Base-by-base conservation (phyloP, 108 stramenopile genomes). In the Stephanodiscus minutulus region DNA sequence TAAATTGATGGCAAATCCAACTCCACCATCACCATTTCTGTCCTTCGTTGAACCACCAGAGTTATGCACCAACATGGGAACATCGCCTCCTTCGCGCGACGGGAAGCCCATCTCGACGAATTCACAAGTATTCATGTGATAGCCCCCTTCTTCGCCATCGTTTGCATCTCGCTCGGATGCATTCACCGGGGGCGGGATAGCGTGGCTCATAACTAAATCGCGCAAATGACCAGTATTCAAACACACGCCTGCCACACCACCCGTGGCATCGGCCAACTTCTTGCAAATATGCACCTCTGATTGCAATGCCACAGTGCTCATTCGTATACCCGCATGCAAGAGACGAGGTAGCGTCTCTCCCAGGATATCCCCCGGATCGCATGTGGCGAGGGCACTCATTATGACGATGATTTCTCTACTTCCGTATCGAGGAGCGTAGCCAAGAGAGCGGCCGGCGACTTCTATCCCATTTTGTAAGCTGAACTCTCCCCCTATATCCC, bases 31-130 rank as follows among this genome's bases (percentile, higher is more conserved):
- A 50, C 70, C 70, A 37, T 84, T 83, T 22, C 79, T 87, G 41
- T 82, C 85, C 28, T 72, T 79, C 9, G 84, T 54, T 18, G 36
- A 74, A 55, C 74, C 68, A 3, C 78, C 70, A 29, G 75, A 67
- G 37, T 39, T 62, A 69, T 92, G 89, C 36, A 93, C 89, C 66
- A 92, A 76, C 12, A 84, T 83, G 17, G 89, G 89, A 22, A 89
- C 84, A 25, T 90, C 89, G n/a, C 81, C 76, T 18, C 77, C 77
- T 60, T 82, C 78, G 29, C 86, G 76, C 10, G 83, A 83, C 3
- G 94, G 91, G 70, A 95, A 95, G 22, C 91, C 94, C 90, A 95
- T 95, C 37, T 68, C 81, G 18, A 95, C 86, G 78, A 95, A 87
- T 60, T 91, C 93, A 69, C 90, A 91, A 15, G 79, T 75, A 48